phyloP scores from a whole-genome alignment of 83 land plant species.

The Thuja plicata region DNA sequence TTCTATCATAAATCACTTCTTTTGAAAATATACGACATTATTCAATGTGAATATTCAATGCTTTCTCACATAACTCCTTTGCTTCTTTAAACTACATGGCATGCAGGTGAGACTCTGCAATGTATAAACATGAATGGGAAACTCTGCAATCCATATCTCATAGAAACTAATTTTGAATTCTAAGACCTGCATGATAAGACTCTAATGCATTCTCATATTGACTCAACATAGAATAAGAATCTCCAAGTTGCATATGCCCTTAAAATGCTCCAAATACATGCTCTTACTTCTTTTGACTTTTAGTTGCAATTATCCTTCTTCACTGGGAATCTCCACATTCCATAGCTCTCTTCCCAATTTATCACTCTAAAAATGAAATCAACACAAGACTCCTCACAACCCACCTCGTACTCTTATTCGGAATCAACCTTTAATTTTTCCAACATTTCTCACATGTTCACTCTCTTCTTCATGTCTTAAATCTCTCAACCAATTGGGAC shows the following conservation, averaged over 20 bases:
- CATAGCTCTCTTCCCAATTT: too few relatives aligned
- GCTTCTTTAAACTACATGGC: slow-evolving; percentile 41
- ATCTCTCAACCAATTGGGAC: too few relatives aligned
- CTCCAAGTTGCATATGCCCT: slow-evolving; percentile 49
- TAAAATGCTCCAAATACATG: slow-evolving; percentile 36
- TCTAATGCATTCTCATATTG: slow-evolving; percentile 26
- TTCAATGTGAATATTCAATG: slow-evolving; percentile 28
- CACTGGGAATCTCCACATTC: too few relatives aligned
- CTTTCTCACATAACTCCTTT: slow-evolving; percentile 32
- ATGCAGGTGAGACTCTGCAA: too few relatives aligned
- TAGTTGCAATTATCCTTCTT: too few relatives aligned
- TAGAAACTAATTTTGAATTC: slow-evolving; percentile 30
- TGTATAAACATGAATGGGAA: slow-evolving; percentile 35
- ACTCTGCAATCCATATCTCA: slow-evolving; percentile 40
- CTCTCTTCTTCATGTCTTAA: too few relatives aligned
- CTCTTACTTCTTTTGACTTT: too few relatives aligned
- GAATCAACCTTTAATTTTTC: too few relatives aligned
- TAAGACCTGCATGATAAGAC: slow-evolving; percentile 34
- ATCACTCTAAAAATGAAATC: too few relatives aligned
- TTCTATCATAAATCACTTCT: slow-evolving; percentile 44
- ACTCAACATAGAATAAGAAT: slow-evolving; percentile 31
- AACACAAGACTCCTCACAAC: too few relatives aligned
- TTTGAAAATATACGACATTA: slow-evolving; percentile 27
- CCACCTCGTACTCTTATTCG: too few relatives aligned
- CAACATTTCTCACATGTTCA: too few relatives aligned